phyloP scores from a whole-genome alignment of 2,329 filamentous ascomycete species.

The Fusarium robinianum region DNA sequence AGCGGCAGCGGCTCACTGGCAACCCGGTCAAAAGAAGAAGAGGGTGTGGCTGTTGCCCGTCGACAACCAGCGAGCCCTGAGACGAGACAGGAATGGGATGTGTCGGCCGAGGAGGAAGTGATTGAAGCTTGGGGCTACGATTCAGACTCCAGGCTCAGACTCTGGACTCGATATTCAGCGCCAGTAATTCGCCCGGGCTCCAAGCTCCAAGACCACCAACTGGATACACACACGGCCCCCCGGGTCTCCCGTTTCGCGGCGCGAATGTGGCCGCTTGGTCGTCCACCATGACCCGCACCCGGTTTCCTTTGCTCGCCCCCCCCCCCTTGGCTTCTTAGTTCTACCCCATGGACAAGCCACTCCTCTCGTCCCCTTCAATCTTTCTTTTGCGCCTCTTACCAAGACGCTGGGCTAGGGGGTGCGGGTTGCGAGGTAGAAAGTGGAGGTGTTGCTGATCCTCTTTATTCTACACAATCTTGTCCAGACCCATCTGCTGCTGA shows the following conservation, averaged over 20 bases:
- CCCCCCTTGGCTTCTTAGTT: conserved; percentile 7
- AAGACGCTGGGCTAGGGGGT: conserved; percentile 35
- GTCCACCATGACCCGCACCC: conserved; percentile 24
- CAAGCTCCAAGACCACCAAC: conserved; percentile 10
- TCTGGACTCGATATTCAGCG: conserved; percentile 26
- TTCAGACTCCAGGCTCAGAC: conserved; percentile 5
- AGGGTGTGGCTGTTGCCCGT: no score
- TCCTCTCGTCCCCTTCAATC: conserved; percentile 34
- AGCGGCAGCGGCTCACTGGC: not conserved
- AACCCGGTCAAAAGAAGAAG: no score
- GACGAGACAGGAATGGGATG: conserved; percentile 16
- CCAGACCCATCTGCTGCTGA: conserved; percentile 23
- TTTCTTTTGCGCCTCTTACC: conserved; percentile 32
- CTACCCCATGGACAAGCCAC: conserved; percentile 37
- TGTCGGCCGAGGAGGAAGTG: conserved; percentile 13
- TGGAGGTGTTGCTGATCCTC: conserved; percentile 33
- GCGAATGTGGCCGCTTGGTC: conserved; percentile 23
- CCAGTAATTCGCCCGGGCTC: conserved; percentile 22
- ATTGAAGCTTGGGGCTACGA: conserved; percentile 7
- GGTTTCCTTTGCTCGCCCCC: conserved; percentile 25
- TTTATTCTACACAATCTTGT: conserved; percentile 31
- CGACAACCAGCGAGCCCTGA: conserved; percentile 9
- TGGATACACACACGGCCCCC: conserved; percentile 31
- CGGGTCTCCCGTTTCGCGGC: conserved; percentile 8
- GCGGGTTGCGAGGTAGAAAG: conserved; percentile 24